Evolutionary conservation across 139 green algal genomes (phyloP).

Genomic region (Penium margaritaceum): DNA sequence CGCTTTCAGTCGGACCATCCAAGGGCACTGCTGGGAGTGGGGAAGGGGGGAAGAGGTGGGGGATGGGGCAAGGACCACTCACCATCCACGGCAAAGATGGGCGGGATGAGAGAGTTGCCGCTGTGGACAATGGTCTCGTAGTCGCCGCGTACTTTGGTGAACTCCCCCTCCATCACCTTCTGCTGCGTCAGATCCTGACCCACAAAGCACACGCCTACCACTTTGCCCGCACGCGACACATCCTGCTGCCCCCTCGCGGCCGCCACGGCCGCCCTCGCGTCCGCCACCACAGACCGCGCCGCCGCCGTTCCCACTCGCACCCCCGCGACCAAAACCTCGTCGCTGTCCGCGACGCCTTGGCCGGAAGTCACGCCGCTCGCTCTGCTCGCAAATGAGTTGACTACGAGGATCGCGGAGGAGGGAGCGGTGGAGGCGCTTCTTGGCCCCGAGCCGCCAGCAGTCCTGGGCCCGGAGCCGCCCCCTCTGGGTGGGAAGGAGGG

Average conservation of each 20-base stretch:
- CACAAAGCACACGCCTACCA: slow-evolving; percentile 44
- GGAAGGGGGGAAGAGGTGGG: too few relatives aligned
- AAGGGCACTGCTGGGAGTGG: too few relatives aligned
- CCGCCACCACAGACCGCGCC: too few relatives aligned
- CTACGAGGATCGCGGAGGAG: slow-evolving; percentile 23
- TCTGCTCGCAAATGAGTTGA: slow-evolving; percentile 32
- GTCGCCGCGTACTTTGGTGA: slow-evolving; percentile 19
- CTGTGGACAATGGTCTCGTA: slow-evolving; percentile 27
- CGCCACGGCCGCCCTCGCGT: too few relatives aligned
- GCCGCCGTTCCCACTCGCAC: too few relatives aligned
- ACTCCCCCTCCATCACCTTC: slow-evolving; percentile 38
- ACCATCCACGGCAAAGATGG: slow-evolving; percentile 36
- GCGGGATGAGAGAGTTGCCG: slow-evolving; percentile 37
- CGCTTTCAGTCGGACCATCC: too few relatives aligned
- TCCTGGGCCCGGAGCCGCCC: not conserved
- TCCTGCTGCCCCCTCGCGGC: too few relatives aligned
- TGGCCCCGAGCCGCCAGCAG: too few relatives aligned
- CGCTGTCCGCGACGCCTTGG: slow-evolving; percentile 9
- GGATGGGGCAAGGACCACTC: not conserved
- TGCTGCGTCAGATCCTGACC: slow-evolving; percentile 36
- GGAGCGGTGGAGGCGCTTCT: not conserved
- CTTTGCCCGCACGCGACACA: slow-evolving; percentile 24
- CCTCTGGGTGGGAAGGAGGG: too few relatives aligned
- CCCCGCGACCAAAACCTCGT: too few relatives aligned
- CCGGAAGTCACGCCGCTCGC: not conserved